These are phyloP conservation scores for Volvox carteri DNA, from an alignment of 163 green algal species.

Conservation along the genomic window DNA sequence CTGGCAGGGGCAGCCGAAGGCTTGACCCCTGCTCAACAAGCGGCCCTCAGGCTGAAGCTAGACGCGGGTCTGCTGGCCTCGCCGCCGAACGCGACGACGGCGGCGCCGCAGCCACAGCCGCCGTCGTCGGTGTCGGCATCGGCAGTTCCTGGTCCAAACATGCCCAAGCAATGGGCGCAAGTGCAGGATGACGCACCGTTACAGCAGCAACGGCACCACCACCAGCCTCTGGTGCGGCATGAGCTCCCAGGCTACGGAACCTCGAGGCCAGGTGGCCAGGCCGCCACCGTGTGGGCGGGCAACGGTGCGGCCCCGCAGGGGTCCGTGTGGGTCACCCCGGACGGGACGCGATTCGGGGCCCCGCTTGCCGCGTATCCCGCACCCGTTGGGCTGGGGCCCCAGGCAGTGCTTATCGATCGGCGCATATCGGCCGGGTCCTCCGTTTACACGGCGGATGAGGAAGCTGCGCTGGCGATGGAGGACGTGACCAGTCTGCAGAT, in stretches of 20 bases:
- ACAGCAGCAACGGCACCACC: background rate
- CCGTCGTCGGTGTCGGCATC: background rate
- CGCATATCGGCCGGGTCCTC: conserved; percentile 1
- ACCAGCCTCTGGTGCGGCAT: background rate
- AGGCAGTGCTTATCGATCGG: background rate
- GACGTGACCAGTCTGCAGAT: conserved; percentile 1
- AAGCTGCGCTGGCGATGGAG: background rate
- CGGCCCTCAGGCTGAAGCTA: background rate
- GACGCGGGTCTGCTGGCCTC: background rate
- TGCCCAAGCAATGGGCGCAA: background rate
- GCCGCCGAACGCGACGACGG: no score
- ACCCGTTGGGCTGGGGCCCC: background rate
- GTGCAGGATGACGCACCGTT: background rate
- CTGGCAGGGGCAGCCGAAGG: background rate
- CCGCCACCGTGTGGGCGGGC: background rate
- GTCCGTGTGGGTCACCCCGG: background rate
- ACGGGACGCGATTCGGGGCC: background rate
- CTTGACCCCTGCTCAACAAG: background rate
- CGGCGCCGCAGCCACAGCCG: background rate
- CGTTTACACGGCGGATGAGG: conserved; percentile 30
- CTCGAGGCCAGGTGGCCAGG: background rate
- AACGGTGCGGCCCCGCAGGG: background rate
- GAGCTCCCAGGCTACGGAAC: background rate
- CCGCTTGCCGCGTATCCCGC: background rate
- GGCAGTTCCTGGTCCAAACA: background rate